Conservation (phyloP, 345 rosid genomes). For the Hevea brasiliensis region DNA sequence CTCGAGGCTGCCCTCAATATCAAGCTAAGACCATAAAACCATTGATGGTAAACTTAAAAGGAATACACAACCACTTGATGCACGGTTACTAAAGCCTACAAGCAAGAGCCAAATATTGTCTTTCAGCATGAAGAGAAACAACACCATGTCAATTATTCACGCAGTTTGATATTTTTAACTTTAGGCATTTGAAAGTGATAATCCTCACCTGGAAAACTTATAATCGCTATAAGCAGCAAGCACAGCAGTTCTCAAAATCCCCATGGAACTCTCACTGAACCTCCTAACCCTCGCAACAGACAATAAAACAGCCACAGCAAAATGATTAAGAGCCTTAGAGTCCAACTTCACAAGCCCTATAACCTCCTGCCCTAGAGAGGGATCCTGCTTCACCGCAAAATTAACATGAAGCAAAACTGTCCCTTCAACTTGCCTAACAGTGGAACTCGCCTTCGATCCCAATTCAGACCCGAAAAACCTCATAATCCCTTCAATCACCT, state of each 20-base stretch:
- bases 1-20: background rate
- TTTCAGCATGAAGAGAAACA: background rate
- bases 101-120: background rate
- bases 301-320: slow-evolving; percentile 57
- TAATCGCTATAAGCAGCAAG: slow-evolving; percentile 59
- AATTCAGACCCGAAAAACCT: slow-evolving; percentile 56
- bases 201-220: slow-evolving; percentile 55
- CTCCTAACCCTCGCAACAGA: slow-evolving; percentile 73
- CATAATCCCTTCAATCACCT: slow-evolving; percentile 67
- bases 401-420: slow-evolving; percentile 83
- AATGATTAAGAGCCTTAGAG: slow-evolving; percentile 61
- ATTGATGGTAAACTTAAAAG: too few species aligned
- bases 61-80: background rate
- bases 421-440: slow-evolving; percentile 71
- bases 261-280: slow-evolving; percentile 58
- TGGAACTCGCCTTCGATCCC: slow-evolving; percentile 49
- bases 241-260: slow-evolving; percentile 51
- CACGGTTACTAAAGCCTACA: background rate
- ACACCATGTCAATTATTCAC: background rate
- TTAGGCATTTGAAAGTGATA: background rate
- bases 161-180: background rate
- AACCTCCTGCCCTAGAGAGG: slow-evolving; percentile 73
- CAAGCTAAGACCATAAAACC: background rate
- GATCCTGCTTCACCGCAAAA: slow-evolving; percentile 91
- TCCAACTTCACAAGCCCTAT: slow-evolving; percentile 60